Conservation (phyloP, 2,329 filamentous ascomycete genomes). For the Stenocarpella maydis region DNA sequence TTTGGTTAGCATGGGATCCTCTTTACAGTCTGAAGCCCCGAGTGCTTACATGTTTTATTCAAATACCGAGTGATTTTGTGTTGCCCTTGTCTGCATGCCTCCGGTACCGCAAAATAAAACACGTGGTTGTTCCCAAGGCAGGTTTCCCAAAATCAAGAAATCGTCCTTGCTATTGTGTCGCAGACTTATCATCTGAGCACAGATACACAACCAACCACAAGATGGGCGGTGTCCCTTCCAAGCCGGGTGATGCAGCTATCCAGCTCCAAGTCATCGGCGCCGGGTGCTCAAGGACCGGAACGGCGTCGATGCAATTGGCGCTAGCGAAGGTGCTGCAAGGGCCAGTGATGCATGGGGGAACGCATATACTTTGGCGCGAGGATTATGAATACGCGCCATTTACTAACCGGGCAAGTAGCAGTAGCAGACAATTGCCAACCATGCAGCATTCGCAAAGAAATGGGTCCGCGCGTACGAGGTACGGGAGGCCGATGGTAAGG, state of each 20-base stretch:
- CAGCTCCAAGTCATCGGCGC: constrained; percentile 23
- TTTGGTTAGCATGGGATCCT: not conserved
- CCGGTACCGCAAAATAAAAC: not conserved
- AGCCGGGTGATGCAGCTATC: not conserved
- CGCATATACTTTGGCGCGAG: constrained; percentile 2
- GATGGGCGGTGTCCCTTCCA: constrained; percentile 23
- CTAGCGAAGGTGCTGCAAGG: not conserved
- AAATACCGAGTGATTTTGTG: not conserved
- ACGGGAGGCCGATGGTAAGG: not conserved
- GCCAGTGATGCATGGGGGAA: constrained; percentile 14
- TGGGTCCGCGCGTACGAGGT: constrained; percentile 8
- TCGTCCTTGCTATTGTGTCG: not conserved
- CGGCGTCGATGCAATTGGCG: constrained; percentile 16
- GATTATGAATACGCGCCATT: not conserved
- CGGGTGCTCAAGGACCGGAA: constrained; percentile 21
- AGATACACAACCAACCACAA: not conserved
- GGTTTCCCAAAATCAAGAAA: not conserved
- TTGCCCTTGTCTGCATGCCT: not conserved
- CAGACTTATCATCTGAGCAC: not conserved
- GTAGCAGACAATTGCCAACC: not conserved
- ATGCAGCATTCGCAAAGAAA: constrained; percentile 8
- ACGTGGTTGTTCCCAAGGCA: not conserved
- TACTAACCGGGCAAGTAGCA: not conserved
- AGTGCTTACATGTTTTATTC: not conserved
- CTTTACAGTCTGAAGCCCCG: not conserved